Evolutionary conservation across 768 basidiomycete species (phyloP).

Genomic region (Mycena leptocephala): DNA sequence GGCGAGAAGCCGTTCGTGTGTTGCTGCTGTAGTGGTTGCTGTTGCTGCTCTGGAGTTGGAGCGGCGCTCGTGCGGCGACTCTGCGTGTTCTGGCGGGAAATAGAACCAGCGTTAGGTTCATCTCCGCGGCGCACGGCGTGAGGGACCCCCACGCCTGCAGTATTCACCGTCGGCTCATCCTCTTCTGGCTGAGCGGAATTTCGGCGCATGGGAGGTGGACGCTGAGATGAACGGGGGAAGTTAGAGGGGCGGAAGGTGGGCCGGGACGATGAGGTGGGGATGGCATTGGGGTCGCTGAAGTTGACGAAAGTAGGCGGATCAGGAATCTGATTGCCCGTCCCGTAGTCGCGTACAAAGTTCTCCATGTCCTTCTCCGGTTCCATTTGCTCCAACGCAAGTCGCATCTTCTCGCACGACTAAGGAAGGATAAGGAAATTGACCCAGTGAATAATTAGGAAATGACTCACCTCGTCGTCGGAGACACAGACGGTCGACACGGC

Average conservation of each 20-base stretch:
- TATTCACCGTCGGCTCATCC: slow-evolving; percentile 68
- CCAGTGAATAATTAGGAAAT: slow-evolving; percentile 1
- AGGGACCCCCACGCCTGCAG: slow-evolving; percentile 83
- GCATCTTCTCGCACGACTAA: slow-evolving; percentile 93
- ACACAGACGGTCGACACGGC: slow-evolving; percentile 97
- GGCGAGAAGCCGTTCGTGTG: slow-evolving; percentile 22
- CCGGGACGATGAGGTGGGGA: slow-evolving; percentile 72
- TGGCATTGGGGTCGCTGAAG: slow-evolving; percentile 78
- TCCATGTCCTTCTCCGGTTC: slow-evolving; percentile 93
- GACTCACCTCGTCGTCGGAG: slow-evolving; percentile 90
- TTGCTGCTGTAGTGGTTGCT: slow-evolving; percentile 21
- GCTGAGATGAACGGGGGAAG: slow-evolving; percentile 64
- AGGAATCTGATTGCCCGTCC: slow-evolving; percentile 90
- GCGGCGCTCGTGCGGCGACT: slow-evolving; percentile 39
- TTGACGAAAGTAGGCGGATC: slow-evolving; percentile 92
- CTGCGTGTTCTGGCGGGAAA: slow-evolving; percentile 54
- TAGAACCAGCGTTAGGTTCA: slow-evolving; percentile 44
- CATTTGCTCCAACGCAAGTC: slow-evolving; percentile 90
- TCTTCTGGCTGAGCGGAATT: slow-evolving; percentile 50
- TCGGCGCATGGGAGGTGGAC: slow-evolving; percentile 48
- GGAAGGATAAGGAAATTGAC: not conserved
- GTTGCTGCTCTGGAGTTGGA: not conserved
- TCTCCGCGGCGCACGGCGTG: slow-evolving; percentile 61
- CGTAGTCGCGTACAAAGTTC: slow-evolving; percentile 90
- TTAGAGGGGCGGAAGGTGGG: slow-evolving; percentile 72